These are phyloP conservation scores for Alternaria tenuissima DNA, from an alignment of 2,329 filamentous ascomycete genomes.

Conservation along the genomic window DNA sequence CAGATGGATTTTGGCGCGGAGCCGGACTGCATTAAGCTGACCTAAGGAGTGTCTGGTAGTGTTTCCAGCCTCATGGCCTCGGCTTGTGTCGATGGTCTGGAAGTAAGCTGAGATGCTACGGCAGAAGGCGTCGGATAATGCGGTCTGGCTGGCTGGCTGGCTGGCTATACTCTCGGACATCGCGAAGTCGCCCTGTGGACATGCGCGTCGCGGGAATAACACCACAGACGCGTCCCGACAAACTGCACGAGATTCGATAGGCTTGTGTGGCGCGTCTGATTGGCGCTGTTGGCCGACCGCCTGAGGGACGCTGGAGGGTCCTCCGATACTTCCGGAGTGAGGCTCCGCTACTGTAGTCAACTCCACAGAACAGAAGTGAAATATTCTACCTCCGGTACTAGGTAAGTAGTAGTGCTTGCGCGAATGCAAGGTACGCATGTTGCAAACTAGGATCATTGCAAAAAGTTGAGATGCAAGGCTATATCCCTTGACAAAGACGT, in stretches of 20 bases:
- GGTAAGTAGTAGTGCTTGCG: conserved; percentile 2
- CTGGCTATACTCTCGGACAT: neutral
- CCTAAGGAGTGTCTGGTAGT: neutral
- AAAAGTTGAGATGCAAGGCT: neutral
- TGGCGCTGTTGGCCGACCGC: neutral
- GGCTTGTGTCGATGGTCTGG: neutral
- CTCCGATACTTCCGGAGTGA: neutral
- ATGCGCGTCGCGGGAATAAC: neutral
- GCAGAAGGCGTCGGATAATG: neutral
- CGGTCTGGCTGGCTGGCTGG: neutral
- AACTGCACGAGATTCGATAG: neutral
- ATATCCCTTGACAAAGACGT: too few species aligned
- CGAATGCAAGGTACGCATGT: neutral
- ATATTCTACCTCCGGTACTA: neutral
- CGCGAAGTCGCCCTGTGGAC: neutral
- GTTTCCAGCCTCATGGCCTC: neutral
- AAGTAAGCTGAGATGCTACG: neutral
- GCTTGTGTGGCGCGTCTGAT: neutral
- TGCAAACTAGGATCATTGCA: neutral
- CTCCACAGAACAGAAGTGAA: neutral
- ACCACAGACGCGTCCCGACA: neutral
- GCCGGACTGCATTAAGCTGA: neutral
- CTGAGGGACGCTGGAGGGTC: neutral
- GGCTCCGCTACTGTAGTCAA: neutral
- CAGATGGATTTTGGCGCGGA: neutral